phyloP scores from a whole-genome alignment of 78 protist genomes.

The Cavenderia fasciculata region DNA sequence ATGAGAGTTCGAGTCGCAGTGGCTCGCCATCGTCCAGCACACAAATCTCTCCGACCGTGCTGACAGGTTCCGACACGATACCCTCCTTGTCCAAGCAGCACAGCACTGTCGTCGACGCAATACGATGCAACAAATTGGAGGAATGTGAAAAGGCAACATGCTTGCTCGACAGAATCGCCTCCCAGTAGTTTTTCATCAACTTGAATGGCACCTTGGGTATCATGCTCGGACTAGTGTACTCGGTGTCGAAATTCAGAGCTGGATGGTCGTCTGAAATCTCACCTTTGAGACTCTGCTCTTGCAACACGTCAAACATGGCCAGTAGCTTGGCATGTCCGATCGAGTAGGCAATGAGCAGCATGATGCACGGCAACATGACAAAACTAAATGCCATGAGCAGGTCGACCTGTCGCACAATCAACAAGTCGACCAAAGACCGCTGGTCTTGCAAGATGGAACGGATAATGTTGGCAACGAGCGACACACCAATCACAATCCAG shows the following conservation, averaged over 20 bases:
- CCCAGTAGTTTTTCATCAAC: conserved; percentile 53
- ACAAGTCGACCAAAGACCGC: conserved; percentile 26
- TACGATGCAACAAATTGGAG: conserved; percentile 30
- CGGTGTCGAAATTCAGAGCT: conserved; percentile 53
- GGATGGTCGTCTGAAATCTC: conserved; percentile 64
- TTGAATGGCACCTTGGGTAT: conserved; percentile 58
- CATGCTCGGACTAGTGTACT: conserved; percentile 30
- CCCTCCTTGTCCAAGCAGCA: conserved; percentile 79
- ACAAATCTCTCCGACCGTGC: conserved; percentile 46
- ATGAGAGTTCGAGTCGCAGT: conserved; percentile 46
- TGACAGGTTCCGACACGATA: conserved; percentile 73
- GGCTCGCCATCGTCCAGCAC: conserved; percentile 26
- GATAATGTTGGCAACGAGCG: conserved; percentile 54
- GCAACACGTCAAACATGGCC: conserved; percentile 68
- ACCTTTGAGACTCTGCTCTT: conserved; percentile 54
- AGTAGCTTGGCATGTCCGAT: conserved; percentile 67
- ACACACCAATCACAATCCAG: conserved; percentile 33
- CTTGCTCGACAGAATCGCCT: conserved; percentile 42
- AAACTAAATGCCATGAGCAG: conserved; percentile 54
- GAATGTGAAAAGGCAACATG: conserved; percentile 76
- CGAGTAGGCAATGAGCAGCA: conserved; percentile 36
- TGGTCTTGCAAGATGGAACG: conserved; percentile 34
- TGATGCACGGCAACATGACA: conserved; percentile 57
- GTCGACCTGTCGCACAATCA: conserved; percentile 59
- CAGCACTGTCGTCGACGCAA: conserved; percentile 58